phyloP scores from a whole-genome alignment of 257 asterid genomes.

The Cordia subcordata region DNA sequence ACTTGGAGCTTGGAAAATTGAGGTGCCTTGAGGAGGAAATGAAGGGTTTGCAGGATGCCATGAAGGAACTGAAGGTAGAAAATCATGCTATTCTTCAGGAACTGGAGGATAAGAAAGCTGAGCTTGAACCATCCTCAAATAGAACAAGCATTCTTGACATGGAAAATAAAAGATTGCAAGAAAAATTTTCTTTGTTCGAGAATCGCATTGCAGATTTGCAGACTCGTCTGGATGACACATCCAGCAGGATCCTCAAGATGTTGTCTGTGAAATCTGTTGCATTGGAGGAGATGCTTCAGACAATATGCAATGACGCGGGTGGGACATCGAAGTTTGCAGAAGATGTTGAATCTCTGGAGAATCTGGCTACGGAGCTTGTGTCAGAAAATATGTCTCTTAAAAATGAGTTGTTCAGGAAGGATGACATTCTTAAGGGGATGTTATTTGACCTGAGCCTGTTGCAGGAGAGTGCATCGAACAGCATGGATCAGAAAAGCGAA shows the following conservation, averaged over 20 bases:
- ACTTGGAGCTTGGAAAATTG: conserved; percentile 37
- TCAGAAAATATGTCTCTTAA: conserved; percentile 41
- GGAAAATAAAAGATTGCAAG: conserved; percentile 35
- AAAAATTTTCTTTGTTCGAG: conserved; percentile 29
- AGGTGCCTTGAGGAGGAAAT: conserved; percentile 54
- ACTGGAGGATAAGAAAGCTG: conserved; percentile 41
- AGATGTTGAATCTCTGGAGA: conserved; percentile 53
- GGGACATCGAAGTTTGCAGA: conserved; percentile 31
- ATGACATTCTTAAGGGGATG: conserved; percentile 72
- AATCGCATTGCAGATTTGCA: conserved; percentile 35
- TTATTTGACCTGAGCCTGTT: conserved; percentile 81
- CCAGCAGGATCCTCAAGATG: conserved; percentile 32
- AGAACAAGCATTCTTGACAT: conserved; percentile 15
- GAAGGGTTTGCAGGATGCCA: conserved; percentile 32
- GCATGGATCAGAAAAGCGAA: conserved; percentile 69
- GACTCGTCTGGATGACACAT: conserved; percentile 35
- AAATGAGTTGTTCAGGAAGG: conserved; percentile 70
- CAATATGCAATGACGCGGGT: conserved; percentile 38
- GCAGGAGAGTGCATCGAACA: conserved; percentile 83
- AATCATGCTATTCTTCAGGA: conserved; percentile 36
- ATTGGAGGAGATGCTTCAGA: conserved; percentile 38
- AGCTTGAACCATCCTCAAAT: conserved; percentile 31
- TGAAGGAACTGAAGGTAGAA: conserved; percentile 38
- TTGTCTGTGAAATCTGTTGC: conserved; percentile 25
- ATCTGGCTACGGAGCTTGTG: conserved; percentile 46